These are phyloP conservation scores for Ogataea polymorpha DNA, from an alignment of 805 yeast genomes.

Conservation along the genomic window DNA sequence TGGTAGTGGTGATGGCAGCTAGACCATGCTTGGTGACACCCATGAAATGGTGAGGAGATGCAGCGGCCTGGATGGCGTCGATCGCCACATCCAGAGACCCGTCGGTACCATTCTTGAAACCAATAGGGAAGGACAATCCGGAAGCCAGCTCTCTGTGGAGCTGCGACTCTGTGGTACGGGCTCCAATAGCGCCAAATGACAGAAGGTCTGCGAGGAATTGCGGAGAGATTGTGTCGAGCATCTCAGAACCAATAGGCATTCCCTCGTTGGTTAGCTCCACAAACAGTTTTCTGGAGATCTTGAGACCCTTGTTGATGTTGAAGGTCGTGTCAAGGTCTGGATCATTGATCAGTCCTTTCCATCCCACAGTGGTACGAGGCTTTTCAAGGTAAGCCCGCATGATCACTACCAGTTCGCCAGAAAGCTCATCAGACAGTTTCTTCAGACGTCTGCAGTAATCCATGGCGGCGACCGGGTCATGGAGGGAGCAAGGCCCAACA, in stretches of 20 bases:
- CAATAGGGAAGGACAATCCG: constrained; percentile 97
- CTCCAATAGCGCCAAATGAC: constrained; percentile 97
- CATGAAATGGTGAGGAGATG: constrained; percentile 91
- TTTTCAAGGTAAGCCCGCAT: constrained; percentile 98
- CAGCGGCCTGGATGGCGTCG: constrained; percentile 91
- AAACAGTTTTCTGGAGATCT: constrained; percentile 81
- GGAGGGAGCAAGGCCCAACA: constrained; percentile 97
- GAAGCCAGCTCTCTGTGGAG: constrained; percentile 96
- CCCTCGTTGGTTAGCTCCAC: constrained; percentile 74
- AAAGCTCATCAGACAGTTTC: constrained; percentile 63
- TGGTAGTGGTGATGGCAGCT: constrained; percentile 94
- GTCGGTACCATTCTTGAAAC: constrained; percentile 98
- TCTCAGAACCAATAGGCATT: constrained; percentile 93
- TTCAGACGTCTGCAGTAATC: constrained; percentile 78
- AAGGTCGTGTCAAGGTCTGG: constrained; percentile 91
- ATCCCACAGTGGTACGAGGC: constrained; percentile 98
- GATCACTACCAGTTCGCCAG: constrained; percentile 74
- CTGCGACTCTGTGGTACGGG: constrained; percentile 98
- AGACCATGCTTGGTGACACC: constrained; percentile 97
- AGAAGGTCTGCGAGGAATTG: constrained; percentile 89
- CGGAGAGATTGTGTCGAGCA: constrained; percentile 97
- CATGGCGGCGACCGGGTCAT: constrained; percentile 83
- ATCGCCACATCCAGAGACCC: constrained; percentile 90
- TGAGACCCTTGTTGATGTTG: constrained; percentile 92
- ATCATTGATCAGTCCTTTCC: constrained; percentile 98